phyloP scores from a whole-genome alignment of 1,284 basidiomycete species.

The Stereum hirsutum region DNA sequence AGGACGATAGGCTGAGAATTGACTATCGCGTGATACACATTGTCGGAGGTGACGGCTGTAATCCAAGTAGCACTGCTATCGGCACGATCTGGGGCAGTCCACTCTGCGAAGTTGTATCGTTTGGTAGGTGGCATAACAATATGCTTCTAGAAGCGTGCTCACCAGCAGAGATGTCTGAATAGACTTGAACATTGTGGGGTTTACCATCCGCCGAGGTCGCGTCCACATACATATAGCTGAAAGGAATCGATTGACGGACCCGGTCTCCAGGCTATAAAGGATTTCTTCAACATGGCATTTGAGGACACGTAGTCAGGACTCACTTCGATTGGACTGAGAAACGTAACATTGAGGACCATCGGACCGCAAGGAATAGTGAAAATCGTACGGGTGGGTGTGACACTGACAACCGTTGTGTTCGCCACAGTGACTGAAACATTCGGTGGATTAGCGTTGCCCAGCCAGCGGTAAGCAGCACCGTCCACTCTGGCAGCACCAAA shows the following conservation, averaged over 20 bases:
- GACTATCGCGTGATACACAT: constrained; percentile 5
- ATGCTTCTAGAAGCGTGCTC: too few species aligned
- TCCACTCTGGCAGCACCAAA: constrained; percentile 8
- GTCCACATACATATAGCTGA: constrained; percentile 22
- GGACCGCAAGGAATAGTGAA: constrained; percentile 15
- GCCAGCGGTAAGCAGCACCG: constrained; percentile 5
- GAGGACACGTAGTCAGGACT: not conserved
- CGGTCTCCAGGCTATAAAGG: constrained; percentile 22
- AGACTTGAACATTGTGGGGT: constrained; percentile 21
- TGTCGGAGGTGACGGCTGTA: not conserved
- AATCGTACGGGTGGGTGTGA: constrained; percentile 18
- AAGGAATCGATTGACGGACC: constrained; percentile 23
- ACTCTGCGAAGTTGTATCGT: not conserved
- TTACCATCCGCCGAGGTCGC: constrained; percentile 20
- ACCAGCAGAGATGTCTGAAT: constrained; percentile 24
- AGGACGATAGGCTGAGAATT: constrained; percentile 2
- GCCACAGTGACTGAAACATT: constrained; percentile 1
- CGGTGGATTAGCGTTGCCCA: constrained; percentile 1
- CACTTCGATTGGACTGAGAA: constrained; percentile 21
- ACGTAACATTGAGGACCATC: constrained; percentile 17
- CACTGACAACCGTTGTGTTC: constrained; percentile 8
- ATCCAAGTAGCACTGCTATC: constrained; percentile 4
- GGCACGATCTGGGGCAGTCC: constrained; percentile 5
- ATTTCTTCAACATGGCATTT: too few species aligned
- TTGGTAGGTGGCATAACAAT: not conserved